Evolutionary conservation across 1,284 basidiomycete genomes (phyloP).

Genomic region (Pseudozyma hubeiensis): DNA sequence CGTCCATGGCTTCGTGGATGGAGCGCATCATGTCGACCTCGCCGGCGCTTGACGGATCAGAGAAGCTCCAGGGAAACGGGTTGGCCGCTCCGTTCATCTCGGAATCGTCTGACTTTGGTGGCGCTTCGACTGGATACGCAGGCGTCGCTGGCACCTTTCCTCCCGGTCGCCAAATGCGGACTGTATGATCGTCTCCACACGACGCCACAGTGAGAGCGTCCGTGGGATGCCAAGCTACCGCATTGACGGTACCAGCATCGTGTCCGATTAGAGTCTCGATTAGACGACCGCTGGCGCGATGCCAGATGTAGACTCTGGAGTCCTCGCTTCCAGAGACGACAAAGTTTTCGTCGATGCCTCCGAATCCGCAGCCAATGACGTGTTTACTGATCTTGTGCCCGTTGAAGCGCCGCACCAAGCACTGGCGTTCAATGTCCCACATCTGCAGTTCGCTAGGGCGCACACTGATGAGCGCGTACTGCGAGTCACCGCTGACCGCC

Average conservation of each 20-base stretch:
- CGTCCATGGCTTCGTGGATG: constrained; percentile 43
- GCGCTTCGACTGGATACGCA: constrained; percentile 5
- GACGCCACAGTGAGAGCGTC: constrained; percentile 86
- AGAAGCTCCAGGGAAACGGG: constrained; percentile 48
- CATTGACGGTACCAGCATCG: constrained; percentile 87
- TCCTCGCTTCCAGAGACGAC: constrained; percentile 91
- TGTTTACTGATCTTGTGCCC: constrained; percentile 70
- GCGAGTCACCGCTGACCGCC: constrained; percentile 82
- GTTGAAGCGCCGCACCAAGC: constrained; percentile 72
- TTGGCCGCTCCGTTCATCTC: constrained; percentile 42
- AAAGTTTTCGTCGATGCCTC: constrained; percentile 88
- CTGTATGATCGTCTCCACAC: constrained; percentile 65
- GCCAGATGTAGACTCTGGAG: constrained; percentile 89
- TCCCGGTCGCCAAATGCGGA: constrained; percentile 61
- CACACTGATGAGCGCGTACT: constrained; percentile 86
- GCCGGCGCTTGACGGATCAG: constrained; percentile 21
- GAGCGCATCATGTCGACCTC: constrained; percentile 45
- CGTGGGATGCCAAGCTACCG: constrained; percentile 92
- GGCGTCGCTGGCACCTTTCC: constrained; percentile 7
- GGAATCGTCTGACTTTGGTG: constrained; percentile 44
- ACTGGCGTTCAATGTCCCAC: constrained; percentile 79
- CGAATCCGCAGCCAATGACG: constrained; percentile 92
- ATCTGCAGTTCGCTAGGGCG: constrained; percentile 78
- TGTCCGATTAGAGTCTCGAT: constrained; percentile 88
- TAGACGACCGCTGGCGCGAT: constrained; percentile 83